Evolutionary conservation across 2,329 filamentous ascomycete species (phyloP).

Genomic region (Pyrenophora tritici-repentis): DNA sequence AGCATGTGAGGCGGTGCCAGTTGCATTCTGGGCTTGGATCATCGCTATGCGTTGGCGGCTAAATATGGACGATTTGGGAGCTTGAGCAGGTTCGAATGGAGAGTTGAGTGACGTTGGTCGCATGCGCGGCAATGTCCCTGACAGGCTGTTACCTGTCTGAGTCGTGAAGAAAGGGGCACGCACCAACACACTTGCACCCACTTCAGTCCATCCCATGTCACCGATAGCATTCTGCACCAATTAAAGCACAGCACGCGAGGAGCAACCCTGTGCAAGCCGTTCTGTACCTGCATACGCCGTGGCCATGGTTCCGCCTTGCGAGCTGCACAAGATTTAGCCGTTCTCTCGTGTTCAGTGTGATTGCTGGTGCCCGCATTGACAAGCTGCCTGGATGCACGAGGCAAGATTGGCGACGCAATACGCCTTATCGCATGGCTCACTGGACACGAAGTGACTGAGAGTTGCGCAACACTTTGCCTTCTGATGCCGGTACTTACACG

Average conservation of each 20-base stretch:
- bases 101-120: slow-evolving; percentile 11
- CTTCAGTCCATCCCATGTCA: slow-evolving; percentile 13
- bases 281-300: slow-evolving; percentile 32
- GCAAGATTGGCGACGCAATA: slow-evolving; percentile 6
- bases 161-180: slow-evolving; percentile 19
- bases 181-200: slow-evolving; percentile 14
- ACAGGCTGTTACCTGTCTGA: slow-evolving; percentile 5
- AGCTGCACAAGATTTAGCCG: slow-evolving; percentile 24
- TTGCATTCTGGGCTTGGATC: too few relatives aligned
- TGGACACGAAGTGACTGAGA: neutral
- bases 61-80: neutral
- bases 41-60: too few relatives aligned
- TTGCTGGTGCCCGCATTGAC: slow-evolving; percentile 13
- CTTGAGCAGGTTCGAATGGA: slow-evolving; percentile 2
- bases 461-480: neutral
- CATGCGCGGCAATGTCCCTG: slow-evolving; percentile 10
- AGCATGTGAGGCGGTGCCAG: neutral
- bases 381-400: slow-evolving; percentile 5
- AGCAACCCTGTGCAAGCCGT: slow-evolving; percentile 14
- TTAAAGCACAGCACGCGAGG: slow-evolving; percentile 15
- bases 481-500: slow-evolving; percentile 1
- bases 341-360: slow-evolving; percentile 17
- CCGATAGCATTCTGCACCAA: slow-evolving; percentile 24
- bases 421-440: neutral
- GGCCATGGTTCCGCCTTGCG: slow-evolving; percentile 23